phyloP scores from a whole-genome alignment of 2,329 filamentous ascomycete species.

The Clonostachys rosea region DNA sequence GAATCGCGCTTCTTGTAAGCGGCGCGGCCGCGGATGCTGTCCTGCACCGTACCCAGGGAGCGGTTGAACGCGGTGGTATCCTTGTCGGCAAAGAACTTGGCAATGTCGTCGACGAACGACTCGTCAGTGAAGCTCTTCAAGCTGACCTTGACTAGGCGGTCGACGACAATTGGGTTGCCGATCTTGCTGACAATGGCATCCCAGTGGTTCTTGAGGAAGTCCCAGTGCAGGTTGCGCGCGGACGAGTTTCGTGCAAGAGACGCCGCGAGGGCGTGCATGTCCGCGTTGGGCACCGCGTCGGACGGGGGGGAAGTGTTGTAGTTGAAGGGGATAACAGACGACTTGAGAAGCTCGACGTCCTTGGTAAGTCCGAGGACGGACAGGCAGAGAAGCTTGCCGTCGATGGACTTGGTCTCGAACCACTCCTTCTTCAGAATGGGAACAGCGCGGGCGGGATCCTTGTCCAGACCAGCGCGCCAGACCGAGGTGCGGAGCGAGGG shows the following conservation, averaged over 20 bases:
- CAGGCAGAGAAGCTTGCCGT: slow-evolving; percentile 85
- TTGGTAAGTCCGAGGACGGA: slow-evolving; percentile 71
- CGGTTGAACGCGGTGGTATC: slow-evolving; percentile 84
- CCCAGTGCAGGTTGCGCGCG: slow-evolving; percentile 74
- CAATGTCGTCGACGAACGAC: slow-evolving; percentile 69
- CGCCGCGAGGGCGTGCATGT: slow-evolving; percentile 78
- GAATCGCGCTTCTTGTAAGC: slow-evolving; percentile 78
- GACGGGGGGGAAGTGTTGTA: slow-evolving; percentile 58
- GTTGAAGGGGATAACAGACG: slow-evolving; percentile 70
- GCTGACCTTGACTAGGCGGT: slow-evolving; percentile 78
- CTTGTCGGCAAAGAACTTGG: slow-evolving; percentile 79
- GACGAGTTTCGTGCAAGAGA: slow-evolving; percentile 69
- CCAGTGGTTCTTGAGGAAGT: slow-evolving; percentile 84
- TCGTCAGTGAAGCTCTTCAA: slow-evolving; percentile 74
- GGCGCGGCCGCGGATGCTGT: slow-evolving; percentile 79
- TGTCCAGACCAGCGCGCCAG: slow-evolving; percentile 72
- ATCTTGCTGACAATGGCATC: slow-evolving; percentile 66
- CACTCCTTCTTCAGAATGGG: slow-evolving; percentile 81
- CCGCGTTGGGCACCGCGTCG: slow-evolving; percentile 73
- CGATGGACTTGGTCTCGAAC: slow-evolving; percentile 75
- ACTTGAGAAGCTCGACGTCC: slow-evolving; percentile 60
- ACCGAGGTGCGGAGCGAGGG: slow-evolving; percentile 77
- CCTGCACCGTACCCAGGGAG: slow-evolving; percentile 77
- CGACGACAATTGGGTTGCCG: slow-evolving; percentile 79
- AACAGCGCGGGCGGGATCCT: slow-evolving; percentile 64